These are phyloP conservation scores for Phytophthora pini DNA, from an alignment of 352 stramenopile genomes.

Conservation along the genomic window DNA sequence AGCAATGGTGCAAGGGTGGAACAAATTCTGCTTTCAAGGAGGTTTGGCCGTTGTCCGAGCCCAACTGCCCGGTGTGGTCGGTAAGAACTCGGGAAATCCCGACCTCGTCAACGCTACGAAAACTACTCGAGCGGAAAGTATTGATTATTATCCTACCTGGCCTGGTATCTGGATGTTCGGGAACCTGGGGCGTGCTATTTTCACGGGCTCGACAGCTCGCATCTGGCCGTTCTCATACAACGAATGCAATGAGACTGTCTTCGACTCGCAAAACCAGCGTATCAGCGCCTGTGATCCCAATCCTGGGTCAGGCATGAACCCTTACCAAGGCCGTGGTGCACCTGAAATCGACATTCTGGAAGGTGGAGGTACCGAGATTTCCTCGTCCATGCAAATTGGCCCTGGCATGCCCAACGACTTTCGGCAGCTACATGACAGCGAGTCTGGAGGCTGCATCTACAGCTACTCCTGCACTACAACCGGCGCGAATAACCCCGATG, in stretches of 20 bases:
- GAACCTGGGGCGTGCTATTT: conserved; percentile 93
- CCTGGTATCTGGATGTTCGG: conserved; percentile 42
- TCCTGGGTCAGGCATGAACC: conserved; percentile 92
- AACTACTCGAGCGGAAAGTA: conserved; percentile 4
- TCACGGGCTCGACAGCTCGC: conserved; percentile 91
- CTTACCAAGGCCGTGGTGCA: conserved; percentile 86
- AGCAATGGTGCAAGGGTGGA: conserved; percentile 90
- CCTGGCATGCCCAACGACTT: conserved; percentile 67
- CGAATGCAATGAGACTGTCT: conserved; percentile 78
- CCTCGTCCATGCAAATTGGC: conserved; percentile 56
- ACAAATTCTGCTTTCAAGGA: conserved; percentile 93
- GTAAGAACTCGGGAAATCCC: conserved; percentile 6
- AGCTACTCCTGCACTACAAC: conserved; percentile 26
- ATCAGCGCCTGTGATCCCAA: conserved; percentile 90
- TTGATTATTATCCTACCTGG: conserved; percentile 11
- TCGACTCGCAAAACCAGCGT: conserved; percentile 60
- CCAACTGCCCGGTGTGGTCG: conserved; percentile 5
- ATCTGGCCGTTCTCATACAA: conserved; percentile 97
- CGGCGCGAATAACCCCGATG: conserved; percentile 48
- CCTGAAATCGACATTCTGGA: conserved; percentile 56
- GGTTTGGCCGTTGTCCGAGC: conserved; percentile 1
- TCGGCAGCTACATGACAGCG: conserved; percentile 36
- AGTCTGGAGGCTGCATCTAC: conserved; percentile 11
- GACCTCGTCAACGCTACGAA: conserved; percentile 10
- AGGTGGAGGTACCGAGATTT: conserved; percentile 21